Conservation (phyloP, 1,284 basidiomycete species). For the Omphalotus olearius region DNA sequence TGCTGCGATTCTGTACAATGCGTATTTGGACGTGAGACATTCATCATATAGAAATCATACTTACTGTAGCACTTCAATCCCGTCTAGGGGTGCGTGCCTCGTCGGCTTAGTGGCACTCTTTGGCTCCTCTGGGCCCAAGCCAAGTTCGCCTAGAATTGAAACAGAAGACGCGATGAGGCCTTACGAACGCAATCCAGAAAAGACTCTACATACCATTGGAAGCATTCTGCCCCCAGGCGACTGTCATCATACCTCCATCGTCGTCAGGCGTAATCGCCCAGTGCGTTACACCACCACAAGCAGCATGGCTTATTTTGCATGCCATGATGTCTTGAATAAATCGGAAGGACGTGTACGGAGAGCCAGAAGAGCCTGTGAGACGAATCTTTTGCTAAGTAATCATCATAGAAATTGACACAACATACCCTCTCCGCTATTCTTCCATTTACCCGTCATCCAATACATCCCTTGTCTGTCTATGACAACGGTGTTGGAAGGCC, state of each 20-base stretch:
- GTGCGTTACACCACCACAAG: conserved; percentile 88
- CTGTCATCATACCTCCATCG: conserved; percentile 72
- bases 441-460: conserved; percentile 79
- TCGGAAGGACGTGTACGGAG: conserved; percentile 43
- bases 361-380: conserved; percentile 39
- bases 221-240: conserved; percentile 84
- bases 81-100: conserved; percentile 64
- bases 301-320: conserved; percentile 64
- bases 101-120: conserved; percentile 88
- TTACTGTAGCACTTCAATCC: conserved; percentile 54
- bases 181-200: background rate
- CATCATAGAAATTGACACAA: conserved; percentile 2
- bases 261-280: conserved; percentile 74
- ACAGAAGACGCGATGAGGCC: background rate
- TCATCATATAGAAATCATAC: conserved; percentile 29
- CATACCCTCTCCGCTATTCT: conserved; percentile 11
- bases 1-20: conserved; percentile 62
- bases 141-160: conserved; percentile 62
- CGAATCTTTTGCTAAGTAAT: background rate
- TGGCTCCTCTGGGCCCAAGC: conserved; percentile 72
- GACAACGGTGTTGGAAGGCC: conserved; percentile 80
- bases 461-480: conserved; percentile 82
- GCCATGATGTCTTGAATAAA: conserved; percentile 80
- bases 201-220: conserved; percentile 50
- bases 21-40: background rate